Percentiles rank a stretch among this genome's conserved stretches.
These are phyloP conservation scores for Hypoxylon intermedium DNA, from an alignment of 495 filamentous ascomycete genomes.

Conservation along the genomic window DNA sequence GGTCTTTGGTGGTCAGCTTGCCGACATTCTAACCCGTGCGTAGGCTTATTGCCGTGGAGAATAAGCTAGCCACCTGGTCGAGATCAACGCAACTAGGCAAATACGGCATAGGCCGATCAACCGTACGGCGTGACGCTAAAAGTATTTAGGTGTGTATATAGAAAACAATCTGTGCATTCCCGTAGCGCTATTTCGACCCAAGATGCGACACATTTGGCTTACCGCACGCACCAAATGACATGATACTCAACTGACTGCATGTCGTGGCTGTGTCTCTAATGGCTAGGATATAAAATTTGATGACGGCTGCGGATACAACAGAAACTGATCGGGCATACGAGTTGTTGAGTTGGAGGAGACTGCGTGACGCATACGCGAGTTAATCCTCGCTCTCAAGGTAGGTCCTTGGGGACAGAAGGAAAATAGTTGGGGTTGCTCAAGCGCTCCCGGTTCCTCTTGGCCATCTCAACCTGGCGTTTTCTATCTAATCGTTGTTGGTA, in stretches of 20 bases:
- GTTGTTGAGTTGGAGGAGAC: slow-evolving; percentile 6
- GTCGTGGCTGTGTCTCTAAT: slow-evolving; percentile 10
- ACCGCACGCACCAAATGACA: slow-evolving; percentile 12
- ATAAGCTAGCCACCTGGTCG: slow-evolving; percentile 1
- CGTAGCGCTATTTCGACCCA: slow-evolving; percentile 27
- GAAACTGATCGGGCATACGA: slow-evolving; percentile 7
- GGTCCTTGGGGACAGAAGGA: slow-evolving; percentile 79
- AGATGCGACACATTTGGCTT: slow-evolving; percentile 26
- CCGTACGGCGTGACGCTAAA: slow-evolving; percentile 13
- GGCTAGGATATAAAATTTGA: slow-evolving; percentile 1
- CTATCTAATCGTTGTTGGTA: slow-evolving; percentile 84
- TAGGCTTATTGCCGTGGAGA: slow-evolving; percentile 6
- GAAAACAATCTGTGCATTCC: slow-evolving; percentile 25
- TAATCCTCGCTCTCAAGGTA: slow-evolving; percentile 58
- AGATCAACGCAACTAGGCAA: slow-evolving; percentile 19
- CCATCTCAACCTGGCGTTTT: slow-evolving; percentile 77
- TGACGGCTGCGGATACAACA: slow-evolving; percentile 10
- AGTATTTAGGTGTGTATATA: slow-evolving; percentile 11
- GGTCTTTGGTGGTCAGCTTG: slow-evolving; percentile 22
- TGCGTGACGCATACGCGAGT: neutral
- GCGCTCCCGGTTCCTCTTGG: slow-evolving; percentile 81
- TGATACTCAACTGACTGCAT: slow-evolving; percentile 13
- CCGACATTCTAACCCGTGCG: slow-evolving; percentile 13
- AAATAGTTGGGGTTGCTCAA: slow-evolving; percentile 80
- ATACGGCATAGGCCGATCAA: slow-evolving; percentile 15